phyloP scores from a whole-genome alignment of 352 stramenopile species.

The Phytophthora podocarpi region DNA sequence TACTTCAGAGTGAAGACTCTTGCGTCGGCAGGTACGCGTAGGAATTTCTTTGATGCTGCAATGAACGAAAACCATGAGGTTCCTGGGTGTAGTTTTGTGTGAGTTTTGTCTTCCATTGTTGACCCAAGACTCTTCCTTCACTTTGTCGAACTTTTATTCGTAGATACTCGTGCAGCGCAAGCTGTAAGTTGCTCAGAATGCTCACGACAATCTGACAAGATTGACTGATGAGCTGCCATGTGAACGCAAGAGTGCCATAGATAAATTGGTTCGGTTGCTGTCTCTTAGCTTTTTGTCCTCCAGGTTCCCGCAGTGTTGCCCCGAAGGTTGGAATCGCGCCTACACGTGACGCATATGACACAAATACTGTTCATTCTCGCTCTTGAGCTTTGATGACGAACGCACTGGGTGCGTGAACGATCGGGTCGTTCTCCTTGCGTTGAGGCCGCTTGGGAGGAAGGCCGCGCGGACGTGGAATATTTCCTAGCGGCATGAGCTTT shows the following conservation, averaged over 20 bases:
- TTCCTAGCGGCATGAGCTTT: constrained; percentile 27
- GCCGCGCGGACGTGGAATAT: constrained; percentile 3
- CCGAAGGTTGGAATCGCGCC: neutral
- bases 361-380: constrained; percentile 21
- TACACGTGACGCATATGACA: constrained; percentile 23
- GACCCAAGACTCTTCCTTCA: no score
- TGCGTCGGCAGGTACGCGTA: neutral
- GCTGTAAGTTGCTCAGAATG: neutral
- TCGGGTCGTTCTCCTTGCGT: constrained; percentile 16
- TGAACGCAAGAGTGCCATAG: constrained; percentile 19
- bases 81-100: neutral
- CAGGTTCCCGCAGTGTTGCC: neutral
- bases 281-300: constrained; percentile 6
- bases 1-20: neutral
- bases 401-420: constrained; percentile 11
- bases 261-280: constrained; percentile 25
- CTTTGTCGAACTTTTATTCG: no score
- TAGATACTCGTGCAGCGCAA: no score
- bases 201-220: neutral
- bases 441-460: constrained; percentile 23
- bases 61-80: neutral
- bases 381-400: constrained; percentile 21
- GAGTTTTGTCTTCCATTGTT: neutral
- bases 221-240: no score
- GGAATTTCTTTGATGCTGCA: neutral